Conservation (phyloP, 345 rosid genomes). For the Balakata baccata region DNA sequence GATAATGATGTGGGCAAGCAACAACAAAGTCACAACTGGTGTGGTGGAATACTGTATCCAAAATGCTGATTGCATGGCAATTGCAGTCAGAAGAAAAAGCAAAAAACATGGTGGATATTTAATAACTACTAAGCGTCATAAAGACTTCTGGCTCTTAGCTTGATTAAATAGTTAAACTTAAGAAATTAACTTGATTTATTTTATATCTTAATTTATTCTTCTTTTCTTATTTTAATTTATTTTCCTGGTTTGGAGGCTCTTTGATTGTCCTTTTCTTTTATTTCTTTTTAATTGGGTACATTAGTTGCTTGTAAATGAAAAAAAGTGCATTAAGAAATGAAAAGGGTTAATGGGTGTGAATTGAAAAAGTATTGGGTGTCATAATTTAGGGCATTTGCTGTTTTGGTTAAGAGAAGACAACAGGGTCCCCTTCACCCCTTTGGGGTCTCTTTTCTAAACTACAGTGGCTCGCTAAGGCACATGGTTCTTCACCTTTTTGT, state of each 20-base stretch:
- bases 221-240: not conserved
- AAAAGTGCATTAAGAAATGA: slow-evolving; percentile 14
- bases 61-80: slow-evolving; percentile 80
- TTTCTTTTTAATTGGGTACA: not conserved
- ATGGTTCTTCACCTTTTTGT: not conserved
- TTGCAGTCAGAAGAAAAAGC: slow-evolving; percentile 80
- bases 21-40: slow-evolving; percentile 34
- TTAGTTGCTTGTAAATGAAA: slow-evolving; percentile 33
- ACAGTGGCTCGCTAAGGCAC: slow-evolving; percentile 9
- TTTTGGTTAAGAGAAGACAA: slow-evolving; percentile 14
- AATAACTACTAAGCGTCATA: slow-evolving; percentile 91
- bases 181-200: not conserved
- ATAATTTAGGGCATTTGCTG: slow-evolving; percentile 18
- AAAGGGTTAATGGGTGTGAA: slow-evolving; percentile 13
- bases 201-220: not conserved
- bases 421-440: slow-evolving; percentile 23
- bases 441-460: slow-evolving; percentile 10
- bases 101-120: slow-evolving; percentile 80
- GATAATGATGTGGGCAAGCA: slow-evolving; percentile 71
- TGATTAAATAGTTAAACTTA: slow-evolving; percentile 10
- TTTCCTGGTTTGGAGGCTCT: not conserved
- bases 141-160: slow-evolving; percentile 96
- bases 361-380: not conserved
- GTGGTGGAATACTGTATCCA: slow-evolving; percentile 83
- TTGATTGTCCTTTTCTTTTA: not conserved